Base-by-base conservation (phyloP, 768 basidiomycete genomes). In the Tubosaeta brunneosetosa region DNA sequence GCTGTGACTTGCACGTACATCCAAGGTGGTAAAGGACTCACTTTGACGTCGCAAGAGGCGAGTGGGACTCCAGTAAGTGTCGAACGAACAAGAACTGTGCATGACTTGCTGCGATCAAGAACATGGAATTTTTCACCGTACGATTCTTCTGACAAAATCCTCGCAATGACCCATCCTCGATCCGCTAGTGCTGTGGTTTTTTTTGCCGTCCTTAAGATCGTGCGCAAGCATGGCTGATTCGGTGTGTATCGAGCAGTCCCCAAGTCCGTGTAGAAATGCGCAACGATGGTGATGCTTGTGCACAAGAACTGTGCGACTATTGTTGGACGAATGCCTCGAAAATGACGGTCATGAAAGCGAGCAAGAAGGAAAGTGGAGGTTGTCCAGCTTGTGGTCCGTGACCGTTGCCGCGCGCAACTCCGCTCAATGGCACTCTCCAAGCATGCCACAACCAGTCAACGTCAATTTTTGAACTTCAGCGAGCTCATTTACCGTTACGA, bases 81-180 rank as follows among this genome's bases (percentile, higher is more conserved):
- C 55, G 59, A 52, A 56, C 46, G 47, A 53, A 60, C 52, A 52
- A 58, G 55, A 51, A 16, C 37, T 50, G 56, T 51, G 55, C 14
- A 68, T 51, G 56, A 50, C 56, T 42, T 55, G 66, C 55, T 57
- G 60, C 47, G 51, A 56, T 25, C 61, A 56, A 66, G 59, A 50
- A 48, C 37, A n/a, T 47, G 50, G 55, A 53, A 56, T 65, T 65
- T 66, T 66, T 57, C 62, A 65, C 67, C 67, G 65, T 52, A 19
- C 41, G 51, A 48, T 38, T 48, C 34, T 47, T 31, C 33, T 47
- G 61, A 38, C 58, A 49, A 58, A 52, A 11, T 47, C 27, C 13
- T 17, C 51, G 47, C 56, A 42, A 51, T 14, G 55, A 27, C 44
- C 55, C 38, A 10, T 26, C 47, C 6, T 33, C 32, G 31, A 29